Evolutionary conservation across 805 yeast species (phyloP).

Genomic region (Cyberlindnera nakhonratchasimensis): DNA sequence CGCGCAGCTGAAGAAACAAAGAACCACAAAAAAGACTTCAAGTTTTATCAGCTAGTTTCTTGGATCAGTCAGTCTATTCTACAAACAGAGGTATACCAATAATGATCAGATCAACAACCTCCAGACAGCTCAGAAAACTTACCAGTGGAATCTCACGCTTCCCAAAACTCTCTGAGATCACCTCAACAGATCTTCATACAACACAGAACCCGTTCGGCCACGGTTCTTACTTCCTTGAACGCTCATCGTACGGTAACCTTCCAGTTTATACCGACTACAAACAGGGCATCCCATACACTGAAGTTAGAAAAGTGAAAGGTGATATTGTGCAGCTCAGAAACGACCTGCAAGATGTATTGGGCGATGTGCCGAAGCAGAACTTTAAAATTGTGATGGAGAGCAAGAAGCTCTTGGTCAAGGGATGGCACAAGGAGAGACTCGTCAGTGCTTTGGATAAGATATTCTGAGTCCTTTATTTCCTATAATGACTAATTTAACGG

Average conservation of each 20-base stretch:
- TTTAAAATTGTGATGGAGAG: conserved; percentile 50
- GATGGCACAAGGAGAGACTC: conserved; percentile 23
- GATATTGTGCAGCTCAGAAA: conserved; percentile 60
- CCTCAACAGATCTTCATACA: conserved; percentile 28
- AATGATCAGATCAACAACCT: conserved; percentile 9
- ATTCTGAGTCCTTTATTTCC: conserved; percentile 10
- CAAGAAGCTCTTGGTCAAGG: conserved; percentile 38
- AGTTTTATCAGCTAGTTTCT: too few relatives aligned
- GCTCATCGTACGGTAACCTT: conserved; percentile 62
- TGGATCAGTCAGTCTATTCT: too few relatives aligned
- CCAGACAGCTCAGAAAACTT: conserved; percentile 13
- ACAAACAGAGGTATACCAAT: too few relatives aligned
- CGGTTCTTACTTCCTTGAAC: conserved; percentile 34
- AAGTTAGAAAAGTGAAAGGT: conserved; percentile 69
- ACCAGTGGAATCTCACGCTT: conserved; percentile 17
- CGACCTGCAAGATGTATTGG: conserved; percentile 55
- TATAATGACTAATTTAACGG: neutral
- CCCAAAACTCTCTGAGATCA: conserved; percentile 32
- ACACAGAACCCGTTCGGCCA: conserved; percentile 25
- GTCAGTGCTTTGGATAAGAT: conserved; percentile 16
- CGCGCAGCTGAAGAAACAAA: too few relatives aligned
- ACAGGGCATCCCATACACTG: conserved; percentile 62
- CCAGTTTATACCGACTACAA: conserved; percentile 78
- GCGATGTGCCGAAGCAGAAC: conserved; percentile 42
- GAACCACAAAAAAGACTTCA: too few relatives aligned